Evolutionary conservation across 1,139 yeast species (phyloP).

Genomic region (Kluyveromyces sp.): DNA sequence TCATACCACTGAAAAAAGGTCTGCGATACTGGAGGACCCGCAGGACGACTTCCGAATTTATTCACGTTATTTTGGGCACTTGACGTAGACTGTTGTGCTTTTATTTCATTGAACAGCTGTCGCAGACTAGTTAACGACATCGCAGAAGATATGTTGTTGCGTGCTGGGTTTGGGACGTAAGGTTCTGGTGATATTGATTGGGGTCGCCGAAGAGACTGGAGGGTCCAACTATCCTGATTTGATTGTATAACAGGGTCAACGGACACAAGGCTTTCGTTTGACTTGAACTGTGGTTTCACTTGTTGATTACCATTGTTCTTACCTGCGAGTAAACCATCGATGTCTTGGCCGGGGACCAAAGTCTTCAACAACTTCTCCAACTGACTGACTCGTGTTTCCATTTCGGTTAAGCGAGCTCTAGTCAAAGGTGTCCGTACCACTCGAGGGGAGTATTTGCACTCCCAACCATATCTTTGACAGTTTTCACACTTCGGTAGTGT

Average conservation of each 20-base stretch:
- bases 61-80: not conserved
- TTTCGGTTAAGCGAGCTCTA: constrained; percentile 69
- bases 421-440: constrained; percentile 76
- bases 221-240: not conserved
- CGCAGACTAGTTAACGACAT: not conserved
- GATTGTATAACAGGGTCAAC: not conserved
- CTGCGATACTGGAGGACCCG: constrained; percentile 12
- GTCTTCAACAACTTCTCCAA: constrained; percentile 48
- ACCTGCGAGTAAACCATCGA: constrained; percentile 34
- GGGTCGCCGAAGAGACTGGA: not conserved
- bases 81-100: not conserved
- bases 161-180: not conserved
- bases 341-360: constrained; percentile 38
- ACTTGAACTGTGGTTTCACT: constrained; percentile 9
- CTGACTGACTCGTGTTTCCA: constrained; percentile 55
- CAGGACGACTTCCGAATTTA: not conserved
- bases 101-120: not conserved
- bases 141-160: not conserved
- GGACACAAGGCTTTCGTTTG: not conserved
- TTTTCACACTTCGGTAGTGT: constrained; percentile 72
- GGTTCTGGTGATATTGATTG: not conserved
- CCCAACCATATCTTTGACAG: constrained; percentile 66
- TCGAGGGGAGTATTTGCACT: constrained; percentile 71
- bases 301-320: constrained; percentile 8
- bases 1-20: constrained; percentile 9